phyloP scores from a whole-genome alignment of 1,139 yeast species.

The Wickerhamomyces sp. region DNA sequence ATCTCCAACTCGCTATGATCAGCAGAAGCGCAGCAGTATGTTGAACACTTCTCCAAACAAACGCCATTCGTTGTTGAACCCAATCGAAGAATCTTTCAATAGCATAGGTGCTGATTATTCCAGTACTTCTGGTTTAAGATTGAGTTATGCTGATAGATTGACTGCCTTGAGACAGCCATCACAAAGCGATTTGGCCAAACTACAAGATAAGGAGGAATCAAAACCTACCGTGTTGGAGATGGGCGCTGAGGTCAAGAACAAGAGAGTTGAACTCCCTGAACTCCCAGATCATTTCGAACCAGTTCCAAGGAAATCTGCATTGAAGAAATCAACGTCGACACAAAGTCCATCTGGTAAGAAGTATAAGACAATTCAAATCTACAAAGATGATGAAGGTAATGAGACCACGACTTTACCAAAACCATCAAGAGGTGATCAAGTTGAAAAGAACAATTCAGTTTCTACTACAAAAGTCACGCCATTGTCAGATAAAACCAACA shows the following conservation, averaged over 20 bases:
- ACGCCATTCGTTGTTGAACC: constrained; percentile 23
- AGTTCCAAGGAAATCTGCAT: constrained; percentile 3
- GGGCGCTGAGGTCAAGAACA: constrained; percentile 3
- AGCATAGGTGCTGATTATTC: no score
- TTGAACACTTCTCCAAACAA: constrained; percentile 10
- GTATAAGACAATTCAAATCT: constrained; percentile 2
- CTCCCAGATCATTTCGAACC: constrained; percentile 18
- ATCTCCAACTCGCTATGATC: neutral
- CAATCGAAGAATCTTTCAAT: constrained; percentile 24
- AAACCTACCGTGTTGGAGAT: neutral
- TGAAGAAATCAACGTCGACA: neutral
- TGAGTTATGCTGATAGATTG: constrained; percentile 23
- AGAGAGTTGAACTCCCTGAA: constrained; percentile 17
- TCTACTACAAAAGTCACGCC: constrained; percentile 18
- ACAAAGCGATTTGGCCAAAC: constrained; percentile 23
- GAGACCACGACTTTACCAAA: constrained; percentile 12
- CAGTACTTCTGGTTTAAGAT: constrained; percentile 14
- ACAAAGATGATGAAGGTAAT: constrained; percentile 7
- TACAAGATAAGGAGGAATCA: constrained; percentile 22
- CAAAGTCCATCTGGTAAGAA: neutral
- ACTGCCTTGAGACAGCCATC: constrained; percentile 13
- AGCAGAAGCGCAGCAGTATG: neutral
- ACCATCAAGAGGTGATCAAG: constrained; percentile 21
- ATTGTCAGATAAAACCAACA: constrained; percentile 18
- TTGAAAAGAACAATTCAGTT: constrained; percentile 9